A percentile compares a stretch with the other conserved stretches of the same genome.
Evolutionary conservation across 306 rosid genomes (phyloP).

Genomic region (Comarum palustre): DNA sequence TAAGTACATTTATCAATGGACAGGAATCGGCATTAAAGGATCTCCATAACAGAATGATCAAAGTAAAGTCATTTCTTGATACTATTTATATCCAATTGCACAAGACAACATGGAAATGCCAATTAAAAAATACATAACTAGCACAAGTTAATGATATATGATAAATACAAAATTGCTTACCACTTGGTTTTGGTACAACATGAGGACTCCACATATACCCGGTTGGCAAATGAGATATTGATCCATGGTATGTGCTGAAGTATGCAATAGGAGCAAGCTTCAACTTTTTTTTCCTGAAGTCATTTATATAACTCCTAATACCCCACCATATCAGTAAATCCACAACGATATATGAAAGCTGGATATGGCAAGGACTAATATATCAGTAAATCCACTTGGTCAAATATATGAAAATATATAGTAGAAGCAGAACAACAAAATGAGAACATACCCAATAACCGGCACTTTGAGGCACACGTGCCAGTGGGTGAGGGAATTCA

Average conservation of each 20-base stretch:
- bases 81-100: neutral
- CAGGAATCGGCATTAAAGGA: neutral
- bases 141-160: neutral
- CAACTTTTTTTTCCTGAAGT: slow-evolving; percentile 78
- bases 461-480: slow-evolving; percentile 87
- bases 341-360: slow-evolving; percentile 87
- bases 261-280: slow-evolving; percentile 94
- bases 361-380: slow-evolving; percentile 40
- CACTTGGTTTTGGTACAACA: slow-evolving; percentile 89
- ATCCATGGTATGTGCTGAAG: slow-evolving; percentile 89
- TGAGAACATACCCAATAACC: slow-evolving; percentile 81
- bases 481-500: slow-evolving; percentile 91
- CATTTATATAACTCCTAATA: slow-evolving; percentile 75
- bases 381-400: slow-evolving; percentile 26
- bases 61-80: neutral
- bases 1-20: neutral
- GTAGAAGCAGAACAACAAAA: slow-evolving; percentile 17
- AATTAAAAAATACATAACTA: too few relatives aligned
- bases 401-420: slow-evolving; percentile 30
- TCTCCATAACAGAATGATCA: neutral
- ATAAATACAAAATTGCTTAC: slow-evolving; percentile 36
- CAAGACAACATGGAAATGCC: neutral
- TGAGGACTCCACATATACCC: slow-evolving; percentile 97
- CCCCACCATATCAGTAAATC: slow-evolving; percentile 97
- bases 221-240: slow-evolving; percentile 93